These are phyloP conservation scores for Scutellaria barbata DNA, from an alignment of 257 asterid species.

Conservation along the genomic window DNA sequence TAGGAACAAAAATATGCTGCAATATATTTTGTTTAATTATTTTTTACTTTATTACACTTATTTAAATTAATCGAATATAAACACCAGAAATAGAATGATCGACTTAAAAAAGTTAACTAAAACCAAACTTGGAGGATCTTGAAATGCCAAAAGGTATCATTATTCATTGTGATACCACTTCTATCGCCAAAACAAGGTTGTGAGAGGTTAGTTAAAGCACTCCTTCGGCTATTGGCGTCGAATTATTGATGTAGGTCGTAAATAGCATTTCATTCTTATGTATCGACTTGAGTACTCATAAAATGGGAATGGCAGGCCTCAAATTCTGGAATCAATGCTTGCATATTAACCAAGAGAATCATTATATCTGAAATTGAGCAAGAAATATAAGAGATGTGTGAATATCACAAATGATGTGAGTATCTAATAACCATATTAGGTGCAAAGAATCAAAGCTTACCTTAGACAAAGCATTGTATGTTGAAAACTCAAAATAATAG, in stretches of 20 bases:
- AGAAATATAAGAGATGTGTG: neutral
- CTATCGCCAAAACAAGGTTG: conserved; percentile 2
- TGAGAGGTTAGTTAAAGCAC: neutral
- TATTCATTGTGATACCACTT: too few relatives aligned
- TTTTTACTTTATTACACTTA: too few relatives aligned
- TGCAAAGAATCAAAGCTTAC: conserved; percentile 16
- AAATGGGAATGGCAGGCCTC: conserved; percentile 27
- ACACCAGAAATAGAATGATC: too few relatives aligned
- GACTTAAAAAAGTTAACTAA: too few relatives aligned
- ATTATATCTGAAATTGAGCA: conserved; percentile 28
- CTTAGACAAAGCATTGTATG: conserved; percentile 24
- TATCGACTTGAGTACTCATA: conserved; percentile 14
- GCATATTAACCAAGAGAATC: conserved; percentile 9
- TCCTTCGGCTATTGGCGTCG: conserved; percentile 10
- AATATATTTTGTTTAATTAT: too few relatives aligned
- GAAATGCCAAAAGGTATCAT: too few relatives aligned
- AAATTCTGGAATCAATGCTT: conserved; percentile 1
- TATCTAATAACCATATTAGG: neutral
- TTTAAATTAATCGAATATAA: too few relatives aligned
- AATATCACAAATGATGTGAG: neutral
- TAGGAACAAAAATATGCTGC: too few relatives aligned
- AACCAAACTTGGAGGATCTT: too few relatives aligned
- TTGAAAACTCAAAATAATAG: conserved; percentile 23
- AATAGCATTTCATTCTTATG: conserved; percentile 17
- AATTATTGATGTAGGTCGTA: conserved; percentile 20